Evolutionary conservation across 2,329 filamentous ascomycete species (phyloP).

Genomic region (Apiospora malaysiana): DNA sequence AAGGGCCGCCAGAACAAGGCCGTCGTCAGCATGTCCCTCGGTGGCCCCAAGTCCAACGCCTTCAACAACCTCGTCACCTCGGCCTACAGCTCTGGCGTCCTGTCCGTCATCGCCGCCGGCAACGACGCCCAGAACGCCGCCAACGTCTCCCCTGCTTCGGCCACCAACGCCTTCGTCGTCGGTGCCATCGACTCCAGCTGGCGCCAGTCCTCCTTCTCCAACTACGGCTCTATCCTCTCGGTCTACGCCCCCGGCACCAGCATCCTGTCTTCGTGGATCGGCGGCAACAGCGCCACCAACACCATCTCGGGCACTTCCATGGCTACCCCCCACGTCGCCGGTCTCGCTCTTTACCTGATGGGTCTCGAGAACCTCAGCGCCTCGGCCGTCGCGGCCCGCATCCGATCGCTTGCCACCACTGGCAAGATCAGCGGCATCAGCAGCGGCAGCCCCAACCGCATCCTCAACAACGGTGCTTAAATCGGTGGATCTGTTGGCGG

Average conservation of each 20-base stretch:
- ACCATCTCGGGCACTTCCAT: conserved; percentile 65
- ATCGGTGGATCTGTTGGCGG: too few relatives aligned
- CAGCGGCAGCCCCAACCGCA: conserved; percentile 23
- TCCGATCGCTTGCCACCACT: conserved; percentile 20
- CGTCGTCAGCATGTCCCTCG: conserved; percentile 61
- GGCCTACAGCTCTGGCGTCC: conserved; percentile 53
- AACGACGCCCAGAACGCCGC: conserved; percentile 45
- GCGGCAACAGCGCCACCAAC: conserved; percentile 44
- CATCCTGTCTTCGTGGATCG: conserved; percentile 50
- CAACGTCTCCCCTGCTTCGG: conserved; percentile 52
- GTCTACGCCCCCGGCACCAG: conserved; percentile 50
- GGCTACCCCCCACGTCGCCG: conserved; percentile 66
- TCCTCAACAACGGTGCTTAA: conserved; percentile 21
- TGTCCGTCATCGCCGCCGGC: conserved; percentile 63
- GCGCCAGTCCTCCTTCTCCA: conserved; percentile 52
- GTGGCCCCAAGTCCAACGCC: conserved; percentile 50
- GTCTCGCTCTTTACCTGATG: conserved; percentile 63
- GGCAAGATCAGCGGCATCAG: conserved; percentile 21
- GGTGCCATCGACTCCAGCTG: conserved; percentile 52
- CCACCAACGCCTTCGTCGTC: conserved; percentile 57
- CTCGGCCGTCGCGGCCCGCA: conserved; percentile 34
- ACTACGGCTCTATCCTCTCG: conserved; percentile 53
- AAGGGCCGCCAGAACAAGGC: conserved; percentile 47
- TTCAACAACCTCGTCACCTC: conserved; percentile 56
- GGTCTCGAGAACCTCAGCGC: conserved; percentile 48